Evolutionary conservation across 116 monocot species (phyloP), one percentile per base, ranked within the genome.

Genomic region (Thalassia testudinum): DNA sequence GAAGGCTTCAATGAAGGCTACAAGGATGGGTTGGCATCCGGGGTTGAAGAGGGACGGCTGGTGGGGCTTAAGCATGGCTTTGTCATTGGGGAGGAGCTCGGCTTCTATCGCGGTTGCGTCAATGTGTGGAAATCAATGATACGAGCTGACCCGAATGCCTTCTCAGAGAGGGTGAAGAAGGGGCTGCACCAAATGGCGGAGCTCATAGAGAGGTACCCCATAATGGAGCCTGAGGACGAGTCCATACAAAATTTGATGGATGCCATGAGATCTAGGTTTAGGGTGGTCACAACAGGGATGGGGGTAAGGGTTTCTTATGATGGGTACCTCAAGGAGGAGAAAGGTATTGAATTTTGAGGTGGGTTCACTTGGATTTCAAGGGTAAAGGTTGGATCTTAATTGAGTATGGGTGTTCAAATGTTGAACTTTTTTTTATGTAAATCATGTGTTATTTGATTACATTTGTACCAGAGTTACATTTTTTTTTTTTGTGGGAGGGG

Each of bases 51-150:
- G 24, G 85, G 73, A 14, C 58, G 64, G 37, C 57, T 72, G 20
- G 70, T 77, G 14, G 85, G 80, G 10, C 66, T 79, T 30, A 79
- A 72, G 54, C 57, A 58, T 22, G 82, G 79, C 0, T 86, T 92
- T 24, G 68, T 72, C 30, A 66, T 72, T 12, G 82, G 91, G 0
- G 82, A 82, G 47, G 86, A 86, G 51, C 57, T 82, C 21, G 86
- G 82, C 15, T 91, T 85, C 59, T 91, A 85, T 49, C 62, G 66
- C 23, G 85, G 91, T 4, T 85, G 81, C 44, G 59, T 74, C 24
- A 71, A 85, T 48, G 50, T 91, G 13, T 87, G 82, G 87, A 67
- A 61, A 12, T 76, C 76, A 8, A 49, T 54, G 1, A 71, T 79
- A 13, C 40, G 19, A 12, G 42, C 72, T 10, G 70, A 82, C 19